Evolutionary conservation across 257 asterid species (phyloP), one percentile per base, ranked within the genome.

Genomic region (Przewalskia tangutica): DNA sequence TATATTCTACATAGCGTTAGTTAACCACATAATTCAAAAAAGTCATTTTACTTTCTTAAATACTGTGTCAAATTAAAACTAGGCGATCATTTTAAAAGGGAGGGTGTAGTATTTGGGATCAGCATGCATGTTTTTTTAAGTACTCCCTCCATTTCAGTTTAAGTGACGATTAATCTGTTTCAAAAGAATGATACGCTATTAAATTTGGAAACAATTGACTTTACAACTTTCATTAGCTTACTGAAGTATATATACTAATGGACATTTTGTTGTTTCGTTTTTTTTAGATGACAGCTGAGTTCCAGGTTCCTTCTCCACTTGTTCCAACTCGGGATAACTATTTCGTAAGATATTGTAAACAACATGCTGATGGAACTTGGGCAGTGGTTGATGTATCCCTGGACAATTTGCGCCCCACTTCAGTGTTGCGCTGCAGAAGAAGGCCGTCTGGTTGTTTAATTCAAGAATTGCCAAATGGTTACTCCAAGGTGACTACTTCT

Each of bases 381-480:
- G 97, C 94, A 0, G 97, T 93, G 4, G 97, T 91, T 2, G 97
- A 93, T 79, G 95, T 93, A 77, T 93, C 97, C 7, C 81, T 93
- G 80, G 97, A 93, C 83, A 93, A 85, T 81, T 77, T 91, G 18
- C 87, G 93, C 67, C 92, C 92, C 4, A 42, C 87, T 63, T 83
- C 97, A 17, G 81, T 89, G 1, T 87, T 93, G 0, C 87, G 87
- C 58, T 93, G 91, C 55, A 82, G 97, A 38, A 73, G 96, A 38
- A 89, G 96, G 81, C 94, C 97, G 0, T 93, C 97, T 11, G 97
- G 97, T 32, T 93, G 97, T 85, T 66, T 91, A 79, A 93, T 93
- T 58, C 90, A 90, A 85, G 97, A 93, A 81, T 32, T 93, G 84
- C 93, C 95, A 1, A 93, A 93, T 85, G 97, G 97, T 65, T 93